Percentiles rank a stretch among this genome's conserved stretches.
Evolutionary conservation across 2,329 filamentous ascomycete genomes (phyloP).

Genomic region (Xylaria arbuscula): DNA sequence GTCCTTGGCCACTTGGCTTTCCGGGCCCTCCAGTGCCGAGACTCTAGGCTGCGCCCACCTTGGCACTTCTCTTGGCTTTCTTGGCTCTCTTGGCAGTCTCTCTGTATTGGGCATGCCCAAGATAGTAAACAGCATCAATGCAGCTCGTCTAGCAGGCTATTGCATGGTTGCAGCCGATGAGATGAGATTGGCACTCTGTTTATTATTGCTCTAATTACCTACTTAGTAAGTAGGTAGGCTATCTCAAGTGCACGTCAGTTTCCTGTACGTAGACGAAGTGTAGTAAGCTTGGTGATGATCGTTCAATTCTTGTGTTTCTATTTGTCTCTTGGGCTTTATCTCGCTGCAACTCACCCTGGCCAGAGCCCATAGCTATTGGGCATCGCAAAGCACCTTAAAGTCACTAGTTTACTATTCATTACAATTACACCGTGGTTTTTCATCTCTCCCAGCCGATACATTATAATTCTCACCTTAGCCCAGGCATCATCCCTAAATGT

Average conservation of each 20-base stretch:
- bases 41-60: slow-evolving; percentile 47
- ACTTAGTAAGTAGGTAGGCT: too few species aligned
- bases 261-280: background rate
- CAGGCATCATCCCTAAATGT: background rate
- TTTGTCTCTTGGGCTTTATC: background rate
- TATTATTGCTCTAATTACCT: slow-evolving; percentile 11
- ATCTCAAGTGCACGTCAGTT: slow-evolving; percentile 5
- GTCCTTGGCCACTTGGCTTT: slow-evolving; percentile 32
- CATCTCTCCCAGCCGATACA: background rate
- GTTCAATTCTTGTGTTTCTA: slow-evolving; percentile 2
- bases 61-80: slow-evolving; percentile 27
- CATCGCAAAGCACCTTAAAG: background rate
- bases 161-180: slow-evolving; percentile 18
- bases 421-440: background rate
- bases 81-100: slow-evolving; percentile 34
- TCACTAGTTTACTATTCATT: background rate
- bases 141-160: slow-evolving; percentile 9
- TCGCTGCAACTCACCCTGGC: background rate
- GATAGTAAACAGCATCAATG: slow-evolving; percentile 8
- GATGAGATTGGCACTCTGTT: slow-evolving; percentile 8
- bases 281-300: slow-evolving; percentile 28
- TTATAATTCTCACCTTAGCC: background rate
- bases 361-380: background rate
- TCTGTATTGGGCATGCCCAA: slow-evolving; percentile 5
- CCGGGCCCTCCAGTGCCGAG: slow-evolving; percentile 46